These are phyloP conservation scores for Gypsophila paniculata DNA, from an alignment of 179 eudicot species.

Conservation along the genomic window DNA sequence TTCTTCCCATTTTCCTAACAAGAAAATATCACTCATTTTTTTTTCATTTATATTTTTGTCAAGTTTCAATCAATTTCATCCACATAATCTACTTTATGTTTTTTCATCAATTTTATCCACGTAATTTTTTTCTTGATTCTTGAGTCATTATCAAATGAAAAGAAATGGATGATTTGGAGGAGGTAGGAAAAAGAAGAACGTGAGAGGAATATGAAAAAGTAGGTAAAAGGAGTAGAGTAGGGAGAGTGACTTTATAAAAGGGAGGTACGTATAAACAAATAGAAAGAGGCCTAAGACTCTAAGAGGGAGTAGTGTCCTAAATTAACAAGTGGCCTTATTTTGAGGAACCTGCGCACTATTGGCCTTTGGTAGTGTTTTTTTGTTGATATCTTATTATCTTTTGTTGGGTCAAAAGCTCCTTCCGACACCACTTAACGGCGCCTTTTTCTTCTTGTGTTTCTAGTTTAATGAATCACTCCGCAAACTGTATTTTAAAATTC, in stretches of 20 bases:
- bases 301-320: constrained; percentile 8
- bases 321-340: constrained; percentile 23
- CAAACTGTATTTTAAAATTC: too few species aligned
- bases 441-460: constrained; percentile 20
- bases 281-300: too few species aligned
- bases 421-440: constrained; percentile 27
- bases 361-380: background rate
- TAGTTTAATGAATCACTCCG: background rate
- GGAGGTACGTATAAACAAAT: background rate
- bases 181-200: constrained; percentile 6
- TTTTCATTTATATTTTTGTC: too few species aligned
- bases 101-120: too few species aligned
- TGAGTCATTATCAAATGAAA: too few species aligned
- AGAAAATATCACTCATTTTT: too few species aligned
- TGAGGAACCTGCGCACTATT: constrained; percentile 25
- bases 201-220: constrained; percentile 26
- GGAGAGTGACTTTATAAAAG: constrained; percentile 6
- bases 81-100: too few species aligned
- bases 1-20: too few species aligned
- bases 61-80: too few species aligned
- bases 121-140: too few species aligned
- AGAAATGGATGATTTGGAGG: too few species aligned
- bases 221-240: background rate
- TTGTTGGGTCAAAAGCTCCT: constrained; percentile 31
- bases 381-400: background rate